phyloP scores from a whole-genome alignment of 2,329 filamentous ascomycete species.

The Pestalotiopsis sp. region DNA sequence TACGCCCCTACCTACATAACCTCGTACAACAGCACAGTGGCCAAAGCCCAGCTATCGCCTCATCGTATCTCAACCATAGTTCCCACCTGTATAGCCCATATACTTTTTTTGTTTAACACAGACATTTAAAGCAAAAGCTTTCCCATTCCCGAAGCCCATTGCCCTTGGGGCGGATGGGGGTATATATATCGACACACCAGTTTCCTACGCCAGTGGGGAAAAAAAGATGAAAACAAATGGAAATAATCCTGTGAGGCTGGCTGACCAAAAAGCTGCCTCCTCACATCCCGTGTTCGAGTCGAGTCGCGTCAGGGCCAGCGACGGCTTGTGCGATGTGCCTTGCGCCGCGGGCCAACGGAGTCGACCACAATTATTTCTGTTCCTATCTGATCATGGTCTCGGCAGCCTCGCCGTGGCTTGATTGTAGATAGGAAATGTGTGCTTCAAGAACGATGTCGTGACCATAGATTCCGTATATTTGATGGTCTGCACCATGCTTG shows the following conservation, averaged over 20 bases:
- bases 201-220: conserved; percentile 1
- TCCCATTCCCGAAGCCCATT: neutral
- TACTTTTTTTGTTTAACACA: conserved; percentile 2
- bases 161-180: conserved; percentile 1
- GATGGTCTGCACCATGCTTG: neutral
- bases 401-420: no score
- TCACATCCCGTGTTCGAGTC: neutral
- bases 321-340: neutral
- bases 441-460: neutral
- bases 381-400: no score
- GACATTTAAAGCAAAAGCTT: neutral
- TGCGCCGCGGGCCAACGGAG: neutral
- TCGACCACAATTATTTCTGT: neutral
- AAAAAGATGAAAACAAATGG: neutral
- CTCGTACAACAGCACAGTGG: neutral
- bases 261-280: neutral
- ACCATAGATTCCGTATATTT: neutral
- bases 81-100: neutral
- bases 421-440: neutral
- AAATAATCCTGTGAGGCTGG: neutral
- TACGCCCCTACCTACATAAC: neutral
- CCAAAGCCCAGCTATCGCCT: neutral
- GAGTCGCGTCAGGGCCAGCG: neutral
- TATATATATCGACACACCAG: conserved; percentile 10
- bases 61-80: neutral